Base-by-base conservation (phyloP, 768 basidiomycete species). In the Pulveroboletus ravenelii region DNA sequence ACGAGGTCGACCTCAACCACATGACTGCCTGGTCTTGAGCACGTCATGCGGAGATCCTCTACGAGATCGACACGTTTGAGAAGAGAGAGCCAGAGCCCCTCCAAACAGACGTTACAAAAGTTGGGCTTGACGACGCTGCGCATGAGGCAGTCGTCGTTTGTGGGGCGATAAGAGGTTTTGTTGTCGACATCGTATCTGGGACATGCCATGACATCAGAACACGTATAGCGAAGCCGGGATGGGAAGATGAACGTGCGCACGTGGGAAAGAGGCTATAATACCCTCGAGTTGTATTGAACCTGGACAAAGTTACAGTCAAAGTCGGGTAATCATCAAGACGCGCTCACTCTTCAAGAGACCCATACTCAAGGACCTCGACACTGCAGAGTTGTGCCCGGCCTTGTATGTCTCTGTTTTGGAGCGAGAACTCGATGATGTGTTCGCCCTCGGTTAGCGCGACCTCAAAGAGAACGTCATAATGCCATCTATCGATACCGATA, bases 81-180 rank as follows among this genome's bases (percentile, higher is more conserved):
- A 18, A 89, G 78, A 15, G 79, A 73, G 41, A 79, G 67, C 87
- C 89, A 90, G 30, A 90, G 78, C 6, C 78, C 85, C 55, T 90
- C 89, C 13, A 78, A 59, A 61, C 89, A 91, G 45, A 79, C 82
- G 55, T 74, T 80, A 74, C 89, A 90, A 62, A 90, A 86, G 60
- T 85, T 78, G 48, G 86, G 82, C 0, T 77, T 74, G 27, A 77
- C 81, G 37, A 88, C 82, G 47, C 71, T 70, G 37, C 89, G 85
- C 89, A 91, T 90, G 41, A 90, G 79, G 62, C 89, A 90, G 63
- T 82, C 85, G 52, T 87, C 82, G 55, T 89, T 87, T 3, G 88
- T 90, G 4, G 89, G 89, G n/a, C 89, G 78, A 66, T 85, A 90
- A 3, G 78, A 77, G 0, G 85, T 89, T 45, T 66, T 64, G 58